Evolutionary conservation across 192 early-diverging fungal species (phyloP).

Genomic region (Gigaspora rosea): DNA sequence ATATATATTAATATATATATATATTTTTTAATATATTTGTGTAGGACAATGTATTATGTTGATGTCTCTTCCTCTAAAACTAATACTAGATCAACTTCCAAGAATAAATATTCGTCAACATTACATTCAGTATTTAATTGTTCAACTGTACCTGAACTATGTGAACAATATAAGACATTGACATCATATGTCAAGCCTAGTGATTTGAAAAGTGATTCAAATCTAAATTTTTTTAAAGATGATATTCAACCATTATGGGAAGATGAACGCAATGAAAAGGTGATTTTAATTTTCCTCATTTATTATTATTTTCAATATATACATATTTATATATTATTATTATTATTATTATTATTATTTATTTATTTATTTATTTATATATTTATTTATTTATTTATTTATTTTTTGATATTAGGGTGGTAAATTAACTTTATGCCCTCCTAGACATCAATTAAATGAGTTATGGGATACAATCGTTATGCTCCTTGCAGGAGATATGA

Average conservation of each 20-base stretch:
- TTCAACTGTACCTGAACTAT: background rate
- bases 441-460: background rate
- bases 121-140: background rate
- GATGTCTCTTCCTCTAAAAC: background rate
- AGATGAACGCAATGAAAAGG: background rate
- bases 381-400: no score
- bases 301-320: background rate
- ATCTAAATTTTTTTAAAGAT: background rate
- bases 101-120: background rate
- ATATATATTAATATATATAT: no score
- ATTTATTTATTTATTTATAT: no score
- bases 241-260: background rate
- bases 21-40: no score
- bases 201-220: background rate
- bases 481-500: background rate
- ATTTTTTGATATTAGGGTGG: background rate
- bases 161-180: background rate
- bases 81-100: background rate
- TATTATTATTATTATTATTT: background rate
- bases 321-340: no score
- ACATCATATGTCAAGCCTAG: background rate
- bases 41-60: constrained; percentile 4
- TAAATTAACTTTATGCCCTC: background rate
- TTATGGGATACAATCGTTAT: background rate
- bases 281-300: background rate